Evolutionary conservation across 2,329 filamentous ascomycete species (phyloP), one percentile per base, ranked within the genome.

Genomic region (Plectosphaerella cucumerina): DNA sequence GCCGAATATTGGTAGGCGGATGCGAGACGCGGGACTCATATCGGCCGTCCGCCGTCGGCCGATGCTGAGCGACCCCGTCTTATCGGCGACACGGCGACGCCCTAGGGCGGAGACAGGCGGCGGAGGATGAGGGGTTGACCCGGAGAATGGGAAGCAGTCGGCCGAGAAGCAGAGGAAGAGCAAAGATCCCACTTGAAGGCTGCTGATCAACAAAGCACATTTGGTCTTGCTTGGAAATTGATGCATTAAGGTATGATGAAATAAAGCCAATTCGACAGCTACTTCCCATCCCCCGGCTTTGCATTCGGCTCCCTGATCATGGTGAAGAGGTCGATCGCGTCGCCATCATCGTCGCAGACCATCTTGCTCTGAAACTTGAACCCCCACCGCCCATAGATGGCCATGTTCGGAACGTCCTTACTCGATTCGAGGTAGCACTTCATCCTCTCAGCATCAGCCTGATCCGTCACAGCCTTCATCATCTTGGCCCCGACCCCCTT

Each of bases 391-490:
- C 84, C 78, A 63, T 90, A 90, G 20, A 90, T 89, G 31, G 76
- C 73, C 62, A 87, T 77, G 59, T 90, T 90, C 0, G 87, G 87
- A 53, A 78, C 75, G 35, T 80, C 80, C 49, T 84, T 80, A 53
- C 81, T 86, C 31, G 84, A 88, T 66, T 90, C 87, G 52, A 90
- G 68, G 65, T 90, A 90, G 59, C 86, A 89, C 50, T 71, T 76
- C 59, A 80, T 76, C 0, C 81, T 79, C 62, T 89, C 83, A 5
- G 66, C 66, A 64, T 90, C 87, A 10, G 87, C 86, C 59, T 70
- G 70, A 39, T 77, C 71, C 15, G 84, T 82, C 6, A 90, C 84
- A 42, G 75, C 72, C 57, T 82, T 73, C 69, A 89, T 85, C 58
- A 90, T 66, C 55, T 75, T 72, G 53, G 80, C 80, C 0, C 86